These are phyloP conservation scores for Boletus pseudopeckii DNA, from an alignment of 768 basidiomycete genomes.

Conservation along the genomic window DNA sequence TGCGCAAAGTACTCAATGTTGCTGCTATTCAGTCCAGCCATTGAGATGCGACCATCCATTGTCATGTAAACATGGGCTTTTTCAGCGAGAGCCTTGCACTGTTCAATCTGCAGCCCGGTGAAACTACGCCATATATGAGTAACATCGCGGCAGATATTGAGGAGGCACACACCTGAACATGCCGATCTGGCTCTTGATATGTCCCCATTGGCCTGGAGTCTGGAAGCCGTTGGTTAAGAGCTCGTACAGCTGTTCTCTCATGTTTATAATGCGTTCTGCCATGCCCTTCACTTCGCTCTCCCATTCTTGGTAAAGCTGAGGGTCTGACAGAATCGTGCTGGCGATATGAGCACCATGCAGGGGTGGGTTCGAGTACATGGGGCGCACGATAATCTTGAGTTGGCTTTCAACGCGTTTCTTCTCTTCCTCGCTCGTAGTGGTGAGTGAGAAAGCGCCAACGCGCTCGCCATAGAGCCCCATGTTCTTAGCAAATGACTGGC, in stretches of 20 bases:
- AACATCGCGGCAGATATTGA: not conserved
- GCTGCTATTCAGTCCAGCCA: constrained; percentile 81
- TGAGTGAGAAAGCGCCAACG: constrained; percentile 93
- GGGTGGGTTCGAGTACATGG: constrained; percentile 98
- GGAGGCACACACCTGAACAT: constrained; percentile 81
- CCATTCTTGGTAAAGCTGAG: constrained; percentile 81
- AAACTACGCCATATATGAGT: constrained; percentile 47
- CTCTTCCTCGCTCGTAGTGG: constrained; percentile 64
- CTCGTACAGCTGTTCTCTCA: constrained; percentile 82
- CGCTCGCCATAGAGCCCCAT: constrained; percentile 99
- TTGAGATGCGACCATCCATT: constrained; percentile 88
- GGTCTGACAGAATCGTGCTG: constrained; percentile 73
- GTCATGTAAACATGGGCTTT: constrained; percentile 94
- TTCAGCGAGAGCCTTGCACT: constrained; percentile 80
- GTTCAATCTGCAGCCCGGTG: constrained; percentile 76
- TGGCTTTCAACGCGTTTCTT: constrained; percentile 89
- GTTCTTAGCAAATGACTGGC: constrained; percentile 98
- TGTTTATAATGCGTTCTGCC: constrained; percentile 92
- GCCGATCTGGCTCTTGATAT: constrained; percentile 94
- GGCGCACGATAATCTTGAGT: constrained; percentile 91
- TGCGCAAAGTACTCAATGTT: constrained; percentile 92
- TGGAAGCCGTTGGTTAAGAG: constrained; percentile 71
- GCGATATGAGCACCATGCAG: constrained; percentile 86
- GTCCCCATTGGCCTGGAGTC: constrained; percentile 93
- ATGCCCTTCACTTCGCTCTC: constrained; percentile 90